Evolutionary conservation across 306 rosid species (phyloP).

Genomic region (Sesbania bispinosa): DNA sequence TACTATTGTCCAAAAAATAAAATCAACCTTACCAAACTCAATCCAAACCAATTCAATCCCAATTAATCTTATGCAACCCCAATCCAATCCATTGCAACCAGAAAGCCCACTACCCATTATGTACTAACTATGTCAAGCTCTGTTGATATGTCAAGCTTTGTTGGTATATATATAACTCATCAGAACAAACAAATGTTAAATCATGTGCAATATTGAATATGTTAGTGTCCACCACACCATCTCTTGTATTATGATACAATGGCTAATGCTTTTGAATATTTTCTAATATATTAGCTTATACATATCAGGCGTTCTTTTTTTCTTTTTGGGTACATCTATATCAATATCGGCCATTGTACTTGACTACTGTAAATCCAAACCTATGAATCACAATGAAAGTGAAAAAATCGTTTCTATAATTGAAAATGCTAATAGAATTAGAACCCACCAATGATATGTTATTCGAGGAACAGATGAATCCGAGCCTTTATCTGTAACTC

Average conservation of each 20-base stretch:
- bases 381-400: conserved; percentile 21
- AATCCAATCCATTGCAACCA: too few species aligned
- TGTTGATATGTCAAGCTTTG: too few species aligned
- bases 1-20: too few species aligned
- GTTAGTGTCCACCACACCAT: neutral
- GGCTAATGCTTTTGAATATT: conserved; percentile 12
- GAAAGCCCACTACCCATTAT: too few species aligned
- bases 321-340: neutral
- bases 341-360: conserved; percentile 27
- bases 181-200: neutral
- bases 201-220: conserved; percentile 3
- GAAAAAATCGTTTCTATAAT: conserved; percentile 29
- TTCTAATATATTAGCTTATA: neutral
- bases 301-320: too few species aligned
- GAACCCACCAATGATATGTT: conserved; percentile 8
- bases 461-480: conserved; percentile 33
- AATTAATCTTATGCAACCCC: too few species aligned
- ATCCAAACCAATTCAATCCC: too few species aligned
- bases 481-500: conserved; percentile 47
- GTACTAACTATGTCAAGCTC: too few species aligned
- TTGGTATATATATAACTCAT: too few species aligned
- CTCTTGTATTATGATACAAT: conserved; percentile 25
- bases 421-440: conserved; percentile 30
- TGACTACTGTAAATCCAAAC: conserved; percentile 24
- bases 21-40: too few species aligned